Base-by-base conservation (phyloP, 2,329 filamentous ascomycete genomes). In the Knufia fluminis region DNA sequence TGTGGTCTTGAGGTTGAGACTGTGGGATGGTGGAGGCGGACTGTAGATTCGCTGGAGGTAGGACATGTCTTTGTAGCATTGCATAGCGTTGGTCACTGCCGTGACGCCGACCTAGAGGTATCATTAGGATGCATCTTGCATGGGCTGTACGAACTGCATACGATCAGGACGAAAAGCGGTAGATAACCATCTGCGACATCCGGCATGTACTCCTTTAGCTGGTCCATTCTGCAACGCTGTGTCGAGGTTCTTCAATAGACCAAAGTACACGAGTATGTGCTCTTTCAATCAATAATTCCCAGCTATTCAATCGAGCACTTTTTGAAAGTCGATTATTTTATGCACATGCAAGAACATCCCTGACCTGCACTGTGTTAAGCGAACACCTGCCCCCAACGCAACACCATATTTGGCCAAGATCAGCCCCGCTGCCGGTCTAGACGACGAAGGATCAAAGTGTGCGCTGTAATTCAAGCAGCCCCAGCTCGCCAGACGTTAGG, bases 41-140 rank as follows among this genome's bases (percentile, higher is more conserved):
- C 59, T 42, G 36, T 97, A 98, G 62, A 97, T 79, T 65, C 87
- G 84, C n/a, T 83, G 80, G 6, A 89, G 89, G 70, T 86, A 94
- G 66, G 82, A 75, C 2, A 90, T 76, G 16, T 88, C 94, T 31
- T 72, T 62, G 69, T 94, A 94, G 63, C 86, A 81, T 73, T 96
- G 90, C 41, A 94, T 65, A 31, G 82, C 85, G 74, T 98, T 98
- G 61, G 80, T 83, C 52, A 92, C 75, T 24, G 91, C 88, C 50
- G 94, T 78, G 50, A 89, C 63, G 50, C 88, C 88, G 63, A 94
- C 78, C 91, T 96, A 56, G 22, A 26, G 2, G 7, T 38, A 10
- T 24, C 17, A 22, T 48, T 31, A 48, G 45, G 10, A 8, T 12
- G 20, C 3, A 16, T 23, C 6, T 28, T 17, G 35, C n/a, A 23